A percentile compares a stretch with the other conserved stretches of the same genome.
Evolutionary conservation across 163 green algal genomes (phyloP).

Genomic region (Volvox carteri): DNA sequence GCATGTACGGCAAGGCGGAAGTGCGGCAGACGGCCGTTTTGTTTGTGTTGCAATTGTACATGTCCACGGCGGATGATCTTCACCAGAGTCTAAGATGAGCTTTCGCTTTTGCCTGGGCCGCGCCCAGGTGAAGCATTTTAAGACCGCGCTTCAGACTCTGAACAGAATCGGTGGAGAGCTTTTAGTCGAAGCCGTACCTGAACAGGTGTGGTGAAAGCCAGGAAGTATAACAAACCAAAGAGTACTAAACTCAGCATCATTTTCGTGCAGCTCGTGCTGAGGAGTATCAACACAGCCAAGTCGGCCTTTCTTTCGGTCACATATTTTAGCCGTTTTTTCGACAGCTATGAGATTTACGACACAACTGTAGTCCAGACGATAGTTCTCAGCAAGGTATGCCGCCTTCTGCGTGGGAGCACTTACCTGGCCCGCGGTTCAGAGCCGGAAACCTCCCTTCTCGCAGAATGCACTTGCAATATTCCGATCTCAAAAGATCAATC

Average conservation of each 20-base stretch:
- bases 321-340: constrained; percentile 80
- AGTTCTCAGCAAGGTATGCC: constrained; percentile 55
- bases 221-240: neutral
- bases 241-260: neutral
- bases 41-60: neutral
- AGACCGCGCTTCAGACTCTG: constrained; percentile 66
- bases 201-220: constrained; percentile 1
- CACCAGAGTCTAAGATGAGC: constrained; percentile 48
- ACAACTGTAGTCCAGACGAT: constrained; percentile 74
- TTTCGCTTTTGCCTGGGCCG: constrained; percentile 58
- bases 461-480: constrained; percentile 81
- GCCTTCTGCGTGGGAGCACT: neutral
- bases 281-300: constrained; percentile 80
- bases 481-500: constrained; percentile 68
- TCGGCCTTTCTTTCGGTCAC: constrained; percentile 82
- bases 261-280: constrained; percentile 76
- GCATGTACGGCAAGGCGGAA: constrained; percentile 1
- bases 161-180: constrained; percentile 79
- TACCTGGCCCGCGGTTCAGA: neutral
- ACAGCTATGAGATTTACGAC: constrained; percentile 77
- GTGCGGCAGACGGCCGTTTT: constrained; percentile 1
- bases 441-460: neutral
- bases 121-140: constrained; percentile 73
- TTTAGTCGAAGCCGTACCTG: constrained; percentile 74
- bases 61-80: neutral